Conservation (phyloP, 768 basidiomycete species). For the Macrolepiota dolichaula region DNA sequence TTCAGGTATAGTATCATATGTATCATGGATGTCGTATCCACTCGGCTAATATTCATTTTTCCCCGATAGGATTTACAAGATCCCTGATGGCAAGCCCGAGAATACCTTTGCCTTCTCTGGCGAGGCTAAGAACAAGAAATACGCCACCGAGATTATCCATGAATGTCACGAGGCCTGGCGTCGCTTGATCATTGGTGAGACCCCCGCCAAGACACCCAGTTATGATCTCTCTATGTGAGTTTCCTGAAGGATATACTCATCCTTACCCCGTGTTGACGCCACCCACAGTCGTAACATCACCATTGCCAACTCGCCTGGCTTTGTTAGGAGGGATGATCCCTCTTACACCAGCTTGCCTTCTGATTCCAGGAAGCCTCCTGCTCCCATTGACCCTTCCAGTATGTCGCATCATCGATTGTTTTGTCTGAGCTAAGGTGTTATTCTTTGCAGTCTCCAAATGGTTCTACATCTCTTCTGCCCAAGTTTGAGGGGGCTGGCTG, state of each 20-base stretch:
- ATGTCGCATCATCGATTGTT: slow-evolving; percentile 24
- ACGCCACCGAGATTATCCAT: slow-evolving; percentile 98
- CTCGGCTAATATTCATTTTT: not conserved
- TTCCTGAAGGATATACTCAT: not conserved
- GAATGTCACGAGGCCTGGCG: slow-evolving; percentile 99
- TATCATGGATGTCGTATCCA: not conserved
- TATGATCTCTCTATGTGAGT: slow-evolving; percentile 87
- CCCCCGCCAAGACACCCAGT: slow-evolving; percentile 61
- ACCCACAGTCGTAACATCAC: slow-evolving; percentile 74
- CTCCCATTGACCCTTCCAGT: slow-evolving; percentile 90
- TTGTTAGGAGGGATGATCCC: slow-evolving; percentile 58
- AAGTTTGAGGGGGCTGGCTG: slow-evolving; percentile 43
- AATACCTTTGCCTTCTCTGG: slow-evolving; percentile 99
- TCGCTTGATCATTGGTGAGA: slow-evolving; percentile 81
- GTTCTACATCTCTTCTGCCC: slow-evolving; percentile 93
- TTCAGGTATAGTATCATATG: slow-evolving; percentile 60
- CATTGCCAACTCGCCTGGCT: slow-evolving; percentile 69
- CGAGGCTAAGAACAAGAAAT: slow-evolving; percentile 99
- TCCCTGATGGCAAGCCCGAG: slow-evolving; percentile 93
- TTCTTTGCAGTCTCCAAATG: slow-evolving; percentile 70
- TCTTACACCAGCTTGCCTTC: slow-evolving; percentile 63
- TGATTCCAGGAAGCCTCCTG: slow-evolving; percentile 82
- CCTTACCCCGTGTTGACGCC: slow-evolving; percentile 6
- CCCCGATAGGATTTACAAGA: slow-evolving; percentile 81
- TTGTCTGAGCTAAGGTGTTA: not conserved